Percentiles rank a stretch among this genome's conserved stretches.
phyloP scores from a whole-genome alignment of 352 stramenopile species.

The Ophiocytium majus region DNA sequence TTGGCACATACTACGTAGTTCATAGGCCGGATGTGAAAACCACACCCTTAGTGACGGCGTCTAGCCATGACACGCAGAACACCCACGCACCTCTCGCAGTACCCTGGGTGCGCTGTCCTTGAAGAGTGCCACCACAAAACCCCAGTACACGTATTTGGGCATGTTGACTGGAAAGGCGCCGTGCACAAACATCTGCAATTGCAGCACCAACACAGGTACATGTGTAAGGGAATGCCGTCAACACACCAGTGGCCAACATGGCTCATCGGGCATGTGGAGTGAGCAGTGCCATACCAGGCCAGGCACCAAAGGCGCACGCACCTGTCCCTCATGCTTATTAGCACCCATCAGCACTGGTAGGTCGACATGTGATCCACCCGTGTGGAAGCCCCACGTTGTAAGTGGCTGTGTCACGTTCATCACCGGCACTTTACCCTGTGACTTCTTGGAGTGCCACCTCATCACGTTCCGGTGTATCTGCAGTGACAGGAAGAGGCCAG shows the following conservation, averaged over 20 bases:
- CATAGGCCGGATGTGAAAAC: no score
- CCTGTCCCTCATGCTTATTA: constrained; percentile 3
- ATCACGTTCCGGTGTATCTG: constrained; percentile 4
- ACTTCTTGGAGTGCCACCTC: neutral
- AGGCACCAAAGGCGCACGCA: no score
- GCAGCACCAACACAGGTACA: no score
- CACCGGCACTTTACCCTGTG: neutral
- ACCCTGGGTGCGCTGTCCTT: constrained; percentile 31
- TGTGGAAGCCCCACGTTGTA: neutral
- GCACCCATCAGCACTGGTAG: neutral
- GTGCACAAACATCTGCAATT: constrained; percentile 53
- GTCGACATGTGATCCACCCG: neutral
- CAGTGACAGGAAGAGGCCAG: neutral
- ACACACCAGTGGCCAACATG: no score
- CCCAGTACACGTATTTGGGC: constrained; percentile 52
- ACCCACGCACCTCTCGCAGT: constrained; percentile 3
- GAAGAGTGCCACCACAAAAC: constrained; percentile 49
- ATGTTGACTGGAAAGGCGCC: constrained; percentile 50
- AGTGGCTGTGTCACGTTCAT: constrained; percentile 21
- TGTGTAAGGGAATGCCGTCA: no score
- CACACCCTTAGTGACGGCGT: neutral
- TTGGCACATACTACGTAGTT: no score
- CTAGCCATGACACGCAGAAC: neutral
- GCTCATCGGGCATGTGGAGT: no score
- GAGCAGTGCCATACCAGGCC: no score